A percentile compares a stretch with the other conserved stretches of the same genome.
Evolutionary conservation across 2,329 filamentous ascomycete species (phyloP).

Genomic region (Cladosporium oxysporum): DNA sequence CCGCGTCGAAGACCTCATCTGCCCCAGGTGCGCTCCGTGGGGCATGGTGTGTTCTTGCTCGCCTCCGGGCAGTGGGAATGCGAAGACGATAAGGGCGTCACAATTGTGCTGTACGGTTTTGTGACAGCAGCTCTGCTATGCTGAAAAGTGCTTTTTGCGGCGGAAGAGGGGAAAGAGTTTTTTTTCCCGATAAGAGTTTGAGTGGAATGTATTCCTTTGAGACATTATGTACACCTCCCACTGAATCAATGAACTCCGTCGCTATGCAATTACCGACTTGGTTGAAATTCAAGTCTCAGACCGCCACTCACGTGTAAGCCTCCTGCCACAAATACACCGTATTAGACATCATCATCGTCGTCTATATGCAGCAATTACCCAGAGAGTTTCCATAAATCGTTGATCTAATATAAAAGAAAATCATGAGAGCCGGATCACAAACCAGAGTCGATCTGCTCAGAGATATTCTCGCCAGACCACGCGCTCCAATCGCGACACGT

Average conservation of each 20-base stretch:
- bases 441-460: conserved; percentile 33
- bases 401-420: background rate
- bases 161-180: background rate
- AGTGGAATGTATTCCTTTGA: background rate
- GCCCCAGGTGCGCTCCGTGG: background rate
- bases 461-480: conserved; percentile 26
- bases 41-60: background rate
- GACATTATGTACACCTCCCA: background rate
- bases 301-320: background rate
- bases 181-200: background rate
- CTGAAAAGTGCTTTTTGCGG: background rate
- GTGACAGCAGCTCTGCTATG: background rate
- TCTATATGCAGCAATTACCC: background rate
- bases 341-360: background rate
- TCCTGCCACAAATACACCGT: background rate
- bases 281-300: background rate
- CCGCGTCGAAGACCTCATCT: background rate
- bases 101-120: background rate
- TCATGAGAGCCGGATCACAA: conserved; percentile 18
- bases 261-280: background rate
- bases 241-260: background rate
- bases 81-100: background rate
- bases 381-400: background rate
- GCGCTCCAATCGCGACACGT: conserved; percentile 35
- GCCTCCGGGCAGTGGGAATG: background rate